Evolutionary conservation across 345 rosid genomes (phyloP).

Genomic region (Jatropha curcas): DNA sequence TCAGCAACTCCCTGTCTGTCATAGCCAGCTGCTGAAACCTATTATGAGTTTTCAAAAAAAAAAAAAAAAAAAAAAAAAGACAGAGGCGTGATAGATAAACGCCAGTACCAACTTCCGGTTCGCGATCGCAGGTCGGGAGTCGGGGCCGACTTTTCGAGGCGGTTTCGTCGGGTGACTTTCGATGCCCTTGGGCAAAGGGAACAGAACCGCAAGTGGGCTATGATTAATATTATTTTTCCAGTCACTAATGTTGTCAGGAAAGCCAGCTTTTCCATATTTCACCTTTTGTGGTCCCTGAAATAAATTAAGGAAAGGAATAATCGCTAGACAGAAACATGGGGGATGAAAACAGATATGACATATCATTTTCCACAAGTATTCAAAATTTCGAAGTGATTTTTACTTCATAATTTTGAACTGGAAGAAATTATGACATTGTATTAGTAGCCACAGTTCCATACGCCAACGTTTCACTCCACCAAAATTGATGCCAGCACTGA

Average conservation of each 20-base stretch:
- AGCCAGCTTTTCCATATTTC: constrained; percentile 68
- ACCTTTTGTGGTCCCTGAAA: constrained; percentile 94
- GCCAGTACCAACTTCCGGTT: too few relatives aligned
- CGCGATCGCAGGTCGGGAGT: too few relatives aligned
- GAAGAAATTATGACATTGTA: neutral
- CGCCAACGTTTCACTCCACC: constrained; percentile 52
- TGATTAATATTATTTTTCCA: constrained; percentile 75
- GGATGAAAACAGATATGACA: neutral
- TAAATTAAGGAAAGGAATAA: constrained; percentile 12
- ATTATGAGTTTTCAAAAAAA: constrained; percentile 3
- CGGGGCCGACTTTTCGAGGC: too few relatives aligned
- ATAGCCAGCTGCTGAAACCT: constrained; percentile 95
- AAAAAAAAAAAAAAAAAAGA: too few relatives aligned
- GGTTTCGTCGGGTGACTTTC: too few relatives aligned
- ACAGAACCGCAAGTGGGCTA: constrained; percentile 99
- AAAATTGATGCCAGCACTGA: constrained; percentile 72
- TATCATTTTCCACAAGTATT: neutral
- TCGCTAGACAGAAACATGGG: constrained; percentile 10
- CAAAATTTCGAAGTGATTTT: neutral
- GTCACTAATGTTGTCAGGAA: constrained; percentile 60
- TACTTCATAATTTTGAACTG: neutral
- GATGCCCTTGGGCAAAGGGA: constrained; percentile 98
- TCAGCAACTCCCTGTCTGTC: constrained; percentile 96
- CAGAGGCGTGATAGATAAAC: too few relatives aligned
- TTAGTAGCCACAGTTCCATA: neutral